Conservation (phyloP, 2,329 filamentous ascomycete genomes). For the Xylaria digitata region DNA sequence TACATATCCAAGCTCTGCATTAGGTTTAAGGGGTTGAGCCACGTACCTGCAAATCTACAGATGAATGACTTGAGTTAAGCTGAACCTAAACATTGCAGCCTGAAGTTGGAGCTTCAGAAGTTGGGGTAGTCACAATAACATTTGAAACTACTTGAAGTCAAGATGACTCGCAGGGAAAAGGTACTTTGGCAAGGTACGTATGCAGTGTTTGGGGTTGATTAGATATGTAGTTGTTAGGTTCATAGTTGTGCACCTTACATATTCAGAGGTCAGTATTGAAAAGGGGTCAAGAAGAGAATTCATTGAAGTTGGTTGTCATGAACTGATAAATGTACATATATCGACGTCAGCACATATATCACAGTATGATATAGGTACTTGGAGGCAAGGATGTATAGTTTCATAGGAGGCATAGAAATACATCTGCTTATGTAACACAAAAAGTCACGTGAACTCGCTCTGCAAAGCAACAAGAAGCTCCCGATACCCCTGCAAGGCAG, state of each 20-base stretch:
- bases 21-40: slow-evolving; percentile 17
- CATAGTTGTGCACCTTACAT: background rate
- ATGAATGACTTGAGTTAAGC: slow-evolving; percentile 7
- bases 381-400: background rate
- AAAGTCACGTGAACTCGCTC: slow-evolving; percentile 21
- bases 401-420: background rate
- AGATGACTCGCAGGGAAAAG: background rate
- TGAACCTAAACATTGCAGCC: background rate
- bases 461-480: slow-evolving; percentile 15
- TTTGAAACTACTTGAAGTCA: background rate
- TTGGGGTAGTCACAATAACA: background rate
- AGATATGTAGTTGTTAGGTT: background rate
- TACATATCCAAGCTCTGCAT: slow-evolving; percentile 15
- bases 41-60: background rate
- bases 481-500: slow-evolving; percentile 32
- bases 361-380: too few relatives aligned
- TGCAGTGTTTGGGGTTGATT: background rate
- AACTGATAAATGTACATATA: too few relatives aligned
- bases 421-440: slow-evolving; percentile 22
- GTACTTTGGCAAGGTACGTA: background rate
- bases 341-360: too few relatives aligned
- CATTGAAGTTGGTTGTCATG: too few relatives aligned
- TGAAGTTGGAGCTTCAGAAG: background rate
- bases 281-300: background rate
- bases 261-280: too few relatives aligned